phyloP scores from a whole-genome alignment of 371 early-diverging fungal genomes.

The Batkoa obscura region DNA sequence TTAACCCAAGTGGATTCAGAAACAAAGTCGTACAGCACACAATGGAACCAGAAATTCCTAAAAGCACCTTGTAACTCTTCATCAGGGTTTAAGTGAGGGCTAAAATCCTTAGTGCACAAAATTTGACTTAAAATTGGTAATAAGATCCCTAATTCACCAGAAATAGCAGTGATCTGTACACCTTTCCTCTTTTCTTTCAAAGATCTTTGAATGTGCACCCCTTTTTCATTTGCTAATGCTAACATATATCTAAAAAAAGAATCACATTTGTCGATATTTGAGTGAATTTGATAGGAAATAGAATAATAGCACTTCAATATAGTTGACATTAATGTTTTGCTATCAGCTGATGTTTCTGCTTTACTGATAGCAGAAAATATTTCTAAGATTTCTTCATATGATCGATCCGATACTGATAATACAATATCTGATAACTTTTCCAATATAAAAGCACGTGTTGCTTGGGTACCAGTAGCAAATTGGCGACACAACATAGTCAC shows the following conservation, averaged over 20 bases:
- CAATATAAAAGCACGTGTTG: constrained; percentile 26
- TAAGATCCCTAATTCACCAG: constrained; percentile 38
- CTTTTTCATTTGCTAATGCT: constrained; percentile 45
- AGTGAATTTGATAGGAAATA: constrained; percentile 27
- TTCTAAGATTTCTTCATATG: constrained; percentile 29
- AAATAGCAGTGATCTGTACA: constrained; percentile 22
- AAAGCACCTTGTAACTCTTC: constrained; percentile 47
- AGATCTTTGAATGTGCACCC: constrained; percentile 33
- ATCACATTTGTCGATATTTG: constrained; percentile 30
- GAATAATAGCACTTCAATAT: constrained; percentile 19
- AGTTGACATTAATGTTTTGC: constrained; percentile 22
- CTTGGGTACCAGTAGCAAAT: constrained; percentile 23
- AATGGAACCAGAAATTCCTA: constrained; percentile 80
- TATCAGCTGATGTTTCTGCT: constrained; percentile 23
- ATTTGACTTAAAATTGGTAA: constrained; percentile 43
- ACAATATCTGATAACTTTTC: constrained; percentile 34
- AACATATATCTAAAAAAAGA: constrained; percentile 31
- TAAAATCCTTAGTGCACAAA: constrained; percentile 33
- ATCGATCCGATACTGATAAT: constrained; percentile 23
- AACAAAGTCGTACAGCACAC: constrained; percentile 54
- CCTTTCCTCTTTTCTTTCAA: constrained; percentile 27
- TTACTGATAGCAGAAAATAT: constrained; percentile 26
- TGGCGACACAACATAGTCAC: constrained; percentile 37
- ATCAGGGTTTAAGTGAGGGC: constrained; percentile 31
- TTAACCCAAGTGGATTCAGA: constrained; percentile 58